A percentile compares a stretch with the other conserved stretches of the same genome.
These are phyloP conservation scores for Rhododendron vialii DNA, from an alignment of 148 eudicot genomes.

Conservation along the genomic window DNA sequence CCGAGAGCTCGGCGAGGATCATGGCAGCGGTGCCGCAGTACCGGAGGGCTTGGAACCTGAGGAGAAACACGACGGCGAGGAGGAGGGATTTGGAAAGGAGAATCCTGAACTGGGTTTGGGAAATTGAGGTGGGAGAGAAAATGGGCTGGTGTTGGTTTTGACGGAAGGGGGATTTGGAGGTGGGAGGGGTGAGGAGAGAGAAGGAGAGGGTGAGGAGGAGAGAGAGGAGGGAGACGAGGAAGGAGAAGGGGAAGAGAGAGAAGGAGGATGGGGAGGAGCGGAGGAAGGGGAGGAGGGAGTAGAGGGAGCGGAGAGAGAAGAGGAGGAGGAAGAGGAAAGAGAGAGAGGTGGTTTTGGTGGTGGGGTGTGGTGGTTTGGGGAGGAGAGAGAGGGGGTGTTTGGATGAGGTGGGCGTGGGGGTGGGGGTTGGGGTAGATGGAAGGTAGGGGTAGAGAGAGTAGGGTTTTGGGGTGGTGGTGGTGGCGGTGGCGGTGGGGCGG, in stretches of 20 bases:
- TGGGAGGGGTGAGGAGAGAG: conserved; percentile 44
- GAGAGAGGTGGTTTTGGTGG: conserved; percentile 27
- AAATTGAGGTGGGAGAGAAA: conserved; percentile 41
- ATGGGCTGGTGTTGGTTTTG: conserved; percentile 28
- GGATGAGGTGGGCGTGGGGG: conserved; percentile 46
- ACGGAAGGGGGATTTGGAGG: conserved; percentile 10
- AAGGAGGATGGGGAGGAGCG: conserved; percentile 74
- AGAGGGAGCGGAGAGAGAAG: conserved; percentile 63
- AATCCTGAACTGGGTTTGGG: conserved; percentile 37
- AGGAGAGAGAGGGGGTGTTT: conserved; percentile 39
- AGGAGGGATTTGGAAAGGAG: conserved; percentile 52
- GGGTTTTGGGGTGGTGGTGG: conserved; percentile 32
- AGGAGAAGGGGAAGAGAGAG: conserved; percentile 84
- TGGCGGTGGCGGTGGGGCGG: conserved; percentile 12
- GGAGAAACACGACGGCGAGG: conserved; percentile 66
- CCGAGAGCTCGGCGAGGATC: conserved; percentile 82
- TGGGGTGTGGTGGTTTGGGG: conserved; percentile 10
- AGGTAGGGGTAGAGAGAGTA: conserved; percentile 36
- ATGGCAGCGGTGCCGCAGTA: conserved; percentile 84
- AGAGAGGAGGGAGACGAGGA: conserved; percentile 72
- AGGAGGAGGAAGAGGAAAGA: conserved; percentile 49
- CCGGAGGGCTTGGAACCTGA: conserved; percentile 79
- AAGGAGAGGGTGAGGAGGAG: conserved; percentile 39
- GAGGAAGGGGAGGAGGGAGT: conserved; percentile 74
- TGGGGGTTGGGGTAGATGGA: conserved; percentile 36